Evolutionary conservation across 371 early-diverging fungal species (phyloP), one percentile per base, ranked within the genome.

Genomic region (Mucor ambiguus): DNA sequence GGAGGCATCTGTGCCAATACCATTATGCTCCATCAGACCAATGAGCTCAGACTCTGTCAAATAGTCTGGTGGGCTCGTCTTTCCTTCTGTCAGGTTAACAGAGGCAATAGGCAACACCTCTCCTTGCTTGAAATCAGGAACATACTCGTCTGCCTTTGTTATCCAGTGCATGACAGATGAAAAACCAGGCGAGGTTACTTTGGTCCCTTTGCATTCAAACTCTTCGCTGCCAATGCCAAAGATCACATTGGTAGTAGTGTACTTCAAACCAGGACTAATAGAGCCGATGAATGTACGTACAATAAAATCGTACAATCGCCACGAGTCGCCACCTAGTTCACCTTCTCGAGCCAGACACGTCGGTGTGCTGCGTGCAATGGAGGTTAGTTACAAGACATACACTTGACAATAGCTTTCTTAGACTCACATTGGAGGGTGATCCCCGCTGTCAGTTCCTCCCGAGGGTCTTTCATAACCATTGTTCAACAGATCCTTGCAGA

Each of bases 1-100:
- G 5, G 90, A 88, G 7, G 91, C 91, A 75, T 92, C 92, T 5
- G 92, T 92, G n/a, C 92, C 92, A 55, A 92, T 92, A 16, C 92
- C 92, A 71, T 90, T 80, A 58, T 86, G 87, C 71, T 92, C 92
- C 81, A 81, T 79, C 14, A 81, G 37, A 0, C 81, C 81, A 75
- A 92, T 90, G 2, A 92, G 65, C 58, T 92, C 92, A 10, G 85
- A 70, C 69, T 92, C 93, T 12, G 89, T 89, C 56, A 92, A 64
- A 65, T 87, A 88, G 28, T 82, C 81, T 0, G 93, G 93, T 20
- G 88, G 82, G 49, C 82, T 82, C 2, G 92, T 92, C 60, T 81
- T 75, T 43, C 87, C 88, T 58, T 87, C 88, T 11, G 67, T 69
- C 5, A 85, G 35, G 12, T 38, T 46, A 1, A 78, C 35, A 48